phyloP scores from a whole-genome alignment of 2,329 filamentous ascomycete species.

The Claviceps humidiphila region DNA sequence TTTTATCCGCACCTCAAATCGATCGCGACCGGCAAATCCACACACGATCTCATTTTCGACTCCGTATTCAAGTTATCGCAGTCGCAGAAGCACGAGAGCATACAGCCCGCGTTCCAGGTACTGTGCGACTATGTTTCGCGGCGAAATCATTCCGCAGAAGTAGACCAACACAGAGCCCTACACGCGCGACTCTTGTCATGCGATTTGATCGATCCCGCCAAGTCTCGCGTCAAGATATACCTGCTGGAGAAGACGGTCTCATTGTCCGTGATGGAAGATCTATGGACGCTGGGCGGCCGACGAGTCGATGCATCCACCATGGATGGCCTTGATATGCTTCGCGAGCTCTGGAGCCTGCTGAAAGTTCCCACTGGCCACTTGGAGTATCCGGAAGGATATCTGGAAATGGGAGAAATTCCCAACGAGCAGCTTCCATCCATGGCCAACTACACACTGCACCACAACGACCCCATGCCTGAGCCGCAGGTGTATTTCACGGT shows the following conservation, averaged over 20 bases:
- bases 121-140: neutral
- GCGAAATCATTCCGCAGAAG: neutral
- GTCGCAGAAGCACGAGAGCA: neutral
- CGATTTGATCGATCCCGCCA: neutral
- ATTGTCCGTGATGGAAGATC: neutral
- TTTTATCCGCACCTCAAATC: neutral
- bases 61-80: neutral
- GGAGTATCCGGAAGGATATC: neutral
- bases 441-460: neutral
- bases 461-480: neutral
- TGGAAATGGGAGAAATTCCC: neutral
- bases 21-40: neutral
- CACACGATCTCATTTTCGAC: neutral
- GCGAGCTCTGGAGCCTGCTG: neutral
- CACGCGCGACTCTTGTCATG: neutral
- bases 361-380: neutral
- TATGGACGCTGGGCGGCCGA: conserved; percentile 1
- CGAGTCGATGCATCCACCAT: neutral
- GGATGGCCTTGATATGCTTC: neutral
- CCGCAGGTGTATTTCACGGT: conserved; percentile 1
- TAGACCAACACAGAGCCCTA: neutral
- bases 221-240: conserved; percentile 3
- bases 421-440: conserved; percentile 2
- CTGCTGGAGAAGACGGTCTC: neutral
- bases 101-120: neutral